Base-by-base conservation (phyloP, 2,329 filamentous ascomycete species). In the Aureobasidium subglaciale region DNA sequence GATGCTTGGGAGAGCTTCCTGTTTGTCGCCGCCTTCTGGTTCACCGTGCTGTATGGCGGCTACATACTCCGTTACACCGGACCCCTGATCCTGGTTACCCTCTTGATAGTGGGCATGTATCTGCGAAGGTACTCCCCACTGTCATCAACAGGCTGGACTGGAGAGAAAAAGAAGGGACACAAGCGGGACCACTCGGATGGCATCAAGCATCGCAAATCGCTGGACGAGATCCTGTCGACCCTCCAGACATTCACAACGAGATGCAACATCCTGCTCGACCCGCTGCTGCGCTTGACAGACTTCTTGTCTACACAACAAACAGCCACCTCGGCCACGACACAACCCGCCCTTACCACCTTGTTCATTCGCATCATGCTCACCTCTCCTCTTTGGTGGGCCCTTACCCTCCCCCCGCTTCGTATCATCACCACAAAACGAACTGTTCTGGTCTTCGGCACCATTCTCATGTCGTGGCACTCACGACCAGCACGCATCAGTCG, bases 1-100 rank as follows among this genome's bases (percentile, higher is more conserved):
- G 93, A 99, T 68, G 85, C 91, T 0, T 99, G 92, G 92, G 90
- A 97, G 76, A 96, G 91, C 76, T 99, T 97, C 67, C 76, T 99
- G 59, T 71, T 99, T 29, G 79, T 99, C 3, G 85, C 85, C 16
- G 79, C 75, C 29, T 99, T 96, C 68, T 99, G 93, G 93, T 87
- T 84, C 3, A 73, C 85, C 10, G 86, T 89, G 13, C 78, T 96
- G 18, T 97, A 97, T 68, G 91, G 90, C 45, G 90, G 95, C 74
- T 75, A 82, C 18, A 77, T 95, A n/a, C 77, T 96, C 61, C 81
- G 87, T 62, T 86, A 84, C 71, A 86, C 87, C 0, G 93, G 91
- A 0, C 93, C 93, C 3, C 78, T 97, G 48, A 79, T 96, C 10
- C 78, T 95, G 10, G 90, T 96, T 18, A 69, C 86, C 27, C 80